Evolutionary conservation across 495 filamentous ascomycete genomes (phyloP), one percentile per base, ranked within the genome.

Genomic region (Penicillium soppii): DNA sequence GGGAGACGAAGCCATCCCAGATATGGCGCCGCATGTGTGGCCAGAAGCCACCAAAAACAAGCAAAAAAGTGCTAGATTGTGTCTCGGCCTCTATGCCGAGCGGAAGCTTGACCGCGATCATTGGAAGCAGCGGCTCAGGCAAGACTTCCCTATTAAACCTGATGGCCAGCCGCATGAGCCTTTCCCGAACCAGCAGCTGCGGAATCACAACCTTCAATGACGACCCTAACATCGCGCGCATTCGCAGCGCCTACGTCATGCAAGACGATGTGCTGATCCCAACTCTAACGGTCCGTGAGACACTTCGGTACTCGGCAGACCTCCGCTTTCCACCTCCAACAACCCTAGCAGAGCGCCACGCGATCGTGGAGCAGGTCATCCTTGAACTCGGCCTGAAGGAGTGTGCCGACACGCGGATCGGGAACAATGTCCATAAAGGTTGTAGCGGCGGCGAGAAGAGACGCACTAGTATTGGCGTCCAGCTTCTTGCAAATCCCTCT

Each of bases 381-480:
- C 63, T 87, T 20, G 84, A 91, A 59, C 66, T 91, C 2, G 84
- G 86, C 1, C 58, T 91, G 32, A 89, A 89, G 57, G 85, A 89
- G 47, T 89, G 87, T 48, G 85, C 85, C 20, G 68, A 89, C 41
- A 90, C 87, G 0, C 67, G 79, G 17, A 88, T 90, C 51, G 87
- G 87, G 10, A 84, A 82, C 39, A 77, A 74, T 41, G 72, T 78
- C 17, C 83, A 87, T 62, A 85, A 86, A 42, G 86, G 87, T 2
- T 90, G 87, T 59, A 88, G 84, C 36, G 87, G 87, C 7, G 87
- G 87, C 2, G 87, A 90, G 61, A 90, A 88, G 68, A 76, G 87
- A 53, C 75, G 87, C 42, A 82, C 81, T 1, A 86, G 83, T 49
- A 85, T 91, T 52, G 87, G 86, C 9, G 86, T 91, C 19, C 87